Evolutionary conservation across 2,329 filamentous ascomycete genomes (phyloP).

Genomic region (Hymenoscyphus salicellus): DNA sequence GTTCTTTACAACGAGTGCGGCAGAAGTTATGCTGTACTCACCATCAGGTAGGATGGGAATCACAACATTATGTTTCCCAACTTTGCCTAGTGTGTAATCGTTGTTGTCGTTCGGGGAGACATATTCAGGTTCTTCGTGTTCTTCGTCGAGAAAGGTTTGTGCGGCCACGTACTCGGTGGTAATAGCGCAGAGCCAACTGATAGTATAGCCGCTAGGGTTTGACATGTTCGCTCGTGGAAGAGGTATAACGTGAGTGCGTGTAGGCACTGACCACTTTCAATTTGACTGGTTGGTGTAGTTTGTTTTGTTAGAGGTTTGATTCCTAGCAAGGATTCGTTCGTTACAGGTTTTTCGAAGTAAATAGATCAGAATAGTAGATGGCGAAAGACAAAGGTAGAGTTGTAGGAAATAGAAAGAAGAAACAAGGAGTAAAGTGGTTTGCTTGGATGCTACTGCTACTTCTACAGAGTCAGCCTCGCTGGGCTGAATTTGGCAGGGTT

Average conservation of each 20-base stretch:
- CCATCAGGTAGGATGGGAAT: slow-evolving; percentile 18
- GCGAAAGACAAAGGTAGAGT: not conserved
- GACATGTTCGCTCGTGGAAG: slow-evolving; percentile 2
- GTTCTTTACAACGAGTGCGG: slow-evolving; percentile 17
- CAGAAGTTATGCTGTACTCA: slow-evolving; percentile 16
- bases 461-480: not conserved
- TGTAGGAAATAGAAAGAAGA: not conserved
- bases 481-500: not conserved
- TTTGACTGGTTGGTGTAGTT: not conserved
- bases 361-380: not conserved
- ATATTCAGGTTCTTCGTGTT: slow-evolving; percentile 12
- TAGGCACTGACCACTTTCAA: not conserved
- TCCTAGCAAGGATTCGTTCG: not conserved
- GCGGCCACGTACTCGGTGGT: slow-evolving; percentile 29
- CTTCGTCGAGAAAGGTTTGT: slow-evolving; percentile 13
- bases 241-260: not conserved
- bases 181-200: slow-evolving; percentile 33
- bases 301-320: not conserved
- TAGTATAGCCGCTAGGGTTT: slow-evolving; percentile 23
- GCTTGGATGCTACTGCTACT: not conserved
- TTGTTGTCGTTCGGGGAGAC: slow-evolving; percentile 13
- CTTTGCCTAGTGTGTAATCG: slow-evolving; percentile 18
- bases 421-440: not conserved
- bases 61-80: slow-evolving; percentile 22
- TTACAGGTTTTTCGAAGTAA: not conserved